Percentiles rank a stretch among this genome's conserved stretches.
These are phyloP conservation scores for Pseudonitzschia multistriata DNA, from an alignment of 108 stramenopile species.

Conservation along the genomic window DNA sequence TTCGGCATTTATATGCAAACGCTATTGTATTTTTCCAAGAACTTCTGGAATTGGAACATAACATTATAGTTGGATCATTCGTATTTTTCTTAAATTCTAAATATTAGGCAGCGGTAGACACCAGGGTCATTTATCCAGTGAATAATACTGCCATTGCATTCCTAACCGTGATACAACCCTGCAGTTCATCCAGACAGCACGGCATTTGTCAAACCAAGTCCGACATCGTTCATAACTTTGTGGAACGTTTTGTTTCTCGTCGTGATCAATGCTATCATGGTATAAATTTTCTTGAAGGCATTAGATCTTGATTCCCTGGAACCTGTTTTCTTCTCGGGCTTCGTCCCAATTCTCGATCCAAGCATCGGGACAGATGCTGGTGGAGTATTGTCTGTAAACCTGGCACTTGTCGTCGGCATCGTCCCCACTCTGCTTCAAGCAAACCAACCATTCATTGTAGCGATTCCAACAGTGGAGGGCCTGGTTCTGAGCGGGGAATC, in stretches of 20 bases:
- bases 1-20: no score
- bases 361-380: conserved; percentile 81
- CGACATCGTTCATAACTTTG: not conserved
- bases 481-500: conserved; percentile 88
- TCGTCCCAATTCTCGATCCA: conserved; percentile 91
- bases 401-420: conserved; percentile 86
- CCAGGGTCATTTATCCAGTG: no score
- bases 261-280: not conserved
- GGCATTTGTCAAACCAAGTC: not conserved
- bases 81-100: no score
- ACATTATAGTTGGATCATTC: no score
- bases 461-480: conserved; percentile 94
- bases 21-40: no score
- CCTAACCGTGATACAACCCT: not conserved
- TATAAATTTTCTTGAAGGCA: not conserved
- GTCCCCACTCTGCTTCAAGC: conserved; percentile 75
- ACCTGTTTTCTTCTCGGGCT: conserved; percentile 77
- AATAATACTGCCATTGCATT: no score
- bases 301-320: conserved; percentile 11
- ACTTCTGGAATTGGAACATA: no score
- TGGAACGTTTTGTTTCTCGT: not conserved
- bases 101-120: no score
- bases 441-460: conserved; percentile 95
- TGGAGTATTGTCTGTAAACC: conserved; percentile 61
- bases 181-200: not conserved